These are phyloP conservation scores for Orbilia quercus DNA, from an alignment of 2,329 filamentous ascomycete genomes.

Conservation along the genomic window DNA sequence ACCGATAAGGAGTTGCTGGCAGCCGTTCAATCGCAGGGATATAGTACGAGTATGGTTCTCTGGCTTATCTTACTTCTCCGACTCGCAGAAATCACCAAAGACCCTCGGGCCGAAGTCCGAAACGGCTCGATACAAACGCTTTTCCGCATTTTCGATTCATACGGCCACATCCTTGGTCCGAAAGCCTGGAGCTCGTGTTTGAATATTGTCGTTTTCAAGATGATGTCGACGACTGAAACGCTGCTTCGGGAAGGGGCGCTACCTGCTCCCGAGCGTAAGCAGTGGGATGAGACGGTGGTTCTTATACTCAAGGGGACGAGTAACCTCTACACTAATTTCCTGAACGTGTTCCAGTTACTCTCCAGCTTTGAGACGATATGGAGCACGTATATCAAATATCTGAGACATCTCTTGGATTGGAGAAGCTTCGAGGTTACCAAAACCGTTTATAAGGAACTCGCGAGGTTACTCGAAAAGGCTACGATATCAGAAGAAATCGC, in stretches of 20 bases:
- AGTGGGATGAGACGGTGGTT: slow-evolving; percentile 80
- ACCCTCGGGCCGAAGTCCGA: slow-evolving; percentile 78
- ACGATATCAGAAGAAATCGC: slow-evolving; percentile 64
- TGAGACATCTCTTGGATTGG: slow-evolving; percentile 73
- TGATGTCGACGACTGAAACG: slow-evolving; percentile 64
- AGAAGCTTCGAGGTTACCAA: slow-evolving; percentile 76
- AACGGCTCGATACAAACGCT: slow-evolving; percentile 91
- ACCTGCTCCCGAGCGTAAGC: slow-evolving; percentile 62
- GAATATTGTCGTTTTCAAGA: slow-evolving; percentile 80
- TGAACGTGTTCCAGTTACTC: slow-evolving; percentile 76
- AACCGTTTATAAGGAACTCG: slow-evolving; percentile 75
- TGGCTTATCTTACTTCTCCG: slow-evolving; percentile 82
- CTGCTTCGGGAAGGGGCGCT: slow-evolving; percentile 60
- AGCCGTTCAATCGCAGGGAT: slow-evolving; percentile 71
- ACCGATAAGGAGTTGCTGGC: slow-evolving; percentile 70
- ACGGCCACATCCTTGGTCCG: slow-evolving; percentile 80
- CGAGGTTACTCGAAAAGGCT: slow-evolving; percentile 70
- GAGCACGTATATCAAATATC: slow-evolving; percentile 77
- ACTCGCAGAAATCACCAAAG: slow-evolving; percentile 76
- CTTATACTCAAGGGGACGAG: slow-evolving; percentile 79
- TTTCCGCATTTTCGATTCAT: slow-evolving; percentile 89
- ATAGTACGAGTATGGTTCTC: slow-evolving; percentile 75
- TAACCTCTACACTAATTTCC: slow-evolving; percentile 78
- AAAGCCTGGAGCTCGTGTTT: slow-evolving; percentile 87
- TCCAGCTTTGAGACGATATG: slow-evolving; percentile 77